These are phyloP conservation scores for Aspergillus sp. DNA, from an alignment of 2,329 filamentous ascomycete genomes.

Conservation along the genomic window DNA sequence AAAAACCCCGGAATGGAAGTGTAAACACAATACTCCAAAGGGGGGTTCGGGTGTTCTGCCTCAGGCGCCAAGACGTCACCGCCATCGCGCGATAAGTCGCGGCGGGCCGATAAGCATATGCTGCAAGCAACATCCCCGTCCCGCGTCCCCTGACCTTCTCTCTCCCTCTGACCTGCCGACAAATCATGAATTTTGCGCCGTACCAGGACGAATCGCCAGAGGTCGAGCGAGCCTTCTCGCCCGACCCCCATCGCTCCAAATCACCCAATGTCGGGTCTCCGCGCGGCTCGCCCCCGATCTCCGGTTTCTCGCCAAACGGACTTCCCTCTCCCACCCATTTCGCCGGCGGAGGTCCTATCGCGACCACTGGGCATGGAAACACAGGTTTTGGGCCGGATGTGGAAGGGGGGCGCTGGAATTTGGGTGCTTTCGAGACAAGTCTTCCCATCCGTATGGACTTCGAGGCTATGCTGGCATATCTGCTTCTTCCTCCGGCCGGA, in stretches of 20 bases:
- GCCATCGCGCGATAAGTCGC: conserved; percentile 4
- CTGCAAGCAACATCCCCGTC: background rate
- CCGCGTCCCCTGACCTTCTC: background rate
- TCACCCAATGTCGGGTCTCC: conserved; percentile 56
- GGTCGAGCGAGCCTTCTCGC: conserved; percentile 75
- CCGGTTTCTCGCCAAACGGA: conserved; percentile 44
- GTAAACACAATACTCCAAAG: conserved; percentile 5
- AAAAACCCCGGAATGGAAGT: background rate
- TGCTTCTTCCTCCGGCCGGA: conserved; percentile 80
- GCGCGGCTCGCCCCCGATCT: conserved; percentile 50
- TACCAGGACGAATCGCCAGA: conserved; percentile 94
- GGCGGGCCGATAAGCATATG: conserved; percentile 6
- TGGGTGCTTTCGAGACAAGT: conserved; percentile 82
- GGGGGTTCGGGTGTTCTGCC: conserved; percentile 5
- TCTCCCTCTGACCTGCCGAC: conserved; percentile 9
- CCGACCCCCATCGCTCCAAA: conserved; percentile 50
- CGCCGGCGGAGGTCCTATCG: conserved; percentile 28
- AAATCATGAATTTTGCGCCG: conserved; percentile 85
- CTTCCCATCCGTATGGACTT: conserved; percentile 82
- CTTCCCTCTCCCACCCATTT: conserved; percentile 42
- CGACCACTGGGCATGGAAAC: conserved; percentile 37
- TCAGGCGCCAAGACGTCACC: conserved; percentile 22
- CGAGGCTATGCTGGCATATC: conserved; percentile 86
- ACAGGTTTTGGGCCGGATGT: conserved; percentile 42
- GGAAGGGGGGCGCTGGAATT: conserved; percentile 61